Evolutionary conservation across 2,329 filamentous ascomycete species (phyloP).

Genomic region (Talaromyces marneffei): DNA sequence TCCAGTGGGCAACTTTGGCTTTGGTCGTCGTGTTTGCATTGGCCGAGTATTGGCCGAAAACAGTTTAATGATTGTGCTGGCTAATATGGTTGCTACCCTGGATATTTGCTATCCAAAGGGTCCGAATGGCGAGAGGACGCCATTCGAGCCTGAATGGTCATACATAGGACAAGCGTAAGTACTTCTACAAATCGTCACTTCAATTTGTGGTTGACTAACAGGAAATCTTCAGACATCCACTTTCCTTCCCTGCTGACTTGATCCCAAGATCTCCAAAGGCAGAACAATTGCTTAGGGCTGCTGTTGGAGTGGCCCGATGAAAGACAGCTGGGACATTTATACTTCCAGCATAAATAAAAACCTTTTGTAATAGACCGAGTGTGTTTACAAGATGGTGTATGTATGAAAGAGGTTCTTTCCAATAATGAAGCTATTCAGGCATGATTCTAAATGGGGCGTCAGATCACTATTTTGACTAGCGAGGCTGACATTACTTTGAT

Average conservation of each 20-base stretch:
- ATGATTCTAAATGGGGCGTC: neutral
- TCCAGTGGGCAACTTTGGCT: constrained; percentile 1
- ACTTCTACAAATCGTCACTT: neutral
- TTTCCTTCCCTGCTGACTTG: neutral
- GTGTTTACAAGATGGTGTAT: neutral
- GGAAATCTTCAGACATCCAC: neutral
- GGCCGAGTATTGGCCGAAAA: neutral
- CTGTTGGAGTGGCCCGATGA: neutral
- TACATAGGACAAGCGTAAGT: constrained; percentile 4
- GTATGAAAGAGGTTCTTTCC: neutral
- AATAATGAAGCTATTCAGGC: neutral
- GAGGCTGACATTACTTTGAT: neutral
- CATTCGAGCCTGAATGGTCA: constrained; percentile 2
- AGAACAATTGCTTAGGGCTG: constrained; percentile 4
- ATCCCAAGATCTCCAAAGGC: neutral
- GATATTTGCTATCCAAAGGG: neutral
- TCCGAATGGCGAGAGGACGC: neutral
- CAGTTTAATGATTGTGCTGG: constrained; percentile 1
- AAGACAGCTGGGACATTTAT: neutral
- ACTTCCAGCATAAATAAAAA: neutral
- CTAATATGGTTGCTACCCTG: neutral
- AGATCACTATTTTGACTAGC: neutral
- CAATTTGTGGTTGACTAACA: neutral
- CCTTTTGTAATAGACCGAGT: neutral
- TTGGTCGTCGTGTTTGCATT: constrained; percentile 7